phyloP scores from a whole-genome alignment of 768 basidiomycete genomes.

The Coprinopsis sp. region DNA sequence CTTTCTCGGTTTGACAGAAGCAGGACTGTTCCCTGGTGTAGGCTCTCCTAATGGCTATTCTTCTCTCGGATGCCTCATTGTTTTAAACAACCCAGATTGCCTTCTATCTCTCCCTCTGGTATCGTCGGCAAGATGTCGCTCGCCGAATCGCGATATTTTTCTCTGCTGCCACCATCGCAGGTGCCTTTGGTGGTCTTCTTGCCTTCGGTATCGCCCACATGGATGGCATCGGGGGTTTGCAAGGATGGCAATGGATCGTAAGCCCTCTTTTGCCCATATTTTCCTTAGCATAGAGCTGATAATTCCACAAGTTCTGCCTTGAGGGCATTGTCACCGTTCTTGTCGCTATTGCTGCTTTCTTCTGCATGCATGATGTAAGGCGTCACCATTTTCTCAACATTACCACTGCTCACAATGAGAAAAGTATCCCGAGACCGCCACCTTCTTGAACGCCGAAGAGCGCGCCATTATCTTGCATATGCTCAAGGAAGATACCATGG shows the following conservation, averaged over 20 bases:
- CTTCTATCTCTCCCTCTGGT: conserved; percentile 54
- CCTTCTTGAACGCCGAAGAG: conserved; percentile 46
- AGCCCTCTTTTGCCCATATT: conserved; percentile 10
- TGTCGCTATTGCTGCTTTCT: conserved; percentile 40
- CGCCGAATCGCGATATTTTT: conserved; percentile 60
- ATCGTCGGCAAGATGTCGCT: conserved; percentile 54
- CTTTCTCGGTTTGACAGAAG: conserved; percentile 37
- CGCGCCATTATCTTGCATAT: conserved; percentile 32
- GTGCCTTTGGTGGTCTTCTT: conserved; percentile 31
- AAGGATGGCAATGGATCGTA: conserved; percentile 51
- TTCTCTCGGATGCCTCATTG: neutral
- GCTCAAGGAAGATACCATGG: conserved; percentile 41
- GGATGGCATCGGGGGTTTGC: conserved; percentile 34
- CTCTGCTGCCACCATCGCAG: conserved; percentile 52
- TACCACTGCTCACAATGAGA: neutral
- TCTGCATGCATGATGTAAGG: conserved; percentile 50
- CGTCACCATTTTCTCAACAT: neutral
- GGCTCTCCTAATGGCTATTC: conserved; percentile 3
- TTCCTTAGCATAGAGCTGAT: neutral
- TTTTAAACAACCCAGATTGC: conserved; percentile 27
- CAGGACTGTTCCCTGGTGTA: conserved; percentile 36
- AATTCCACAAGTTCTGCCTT: conserved; percentile 34
- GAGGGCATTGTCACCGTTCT: conserved; percentile 43
- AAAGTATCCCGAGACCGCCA: conserved; percentile 56
- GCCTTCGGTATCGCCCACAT: conserved; percentile 44